A percentile compares a stretch with the other conserved stretches of the same genome.
These are phyloP conservation scores for Xylaria sp. DNA, from an alignment of 495 filamentous ascomycete genomes.

Conservation along the genomic window DNA sequence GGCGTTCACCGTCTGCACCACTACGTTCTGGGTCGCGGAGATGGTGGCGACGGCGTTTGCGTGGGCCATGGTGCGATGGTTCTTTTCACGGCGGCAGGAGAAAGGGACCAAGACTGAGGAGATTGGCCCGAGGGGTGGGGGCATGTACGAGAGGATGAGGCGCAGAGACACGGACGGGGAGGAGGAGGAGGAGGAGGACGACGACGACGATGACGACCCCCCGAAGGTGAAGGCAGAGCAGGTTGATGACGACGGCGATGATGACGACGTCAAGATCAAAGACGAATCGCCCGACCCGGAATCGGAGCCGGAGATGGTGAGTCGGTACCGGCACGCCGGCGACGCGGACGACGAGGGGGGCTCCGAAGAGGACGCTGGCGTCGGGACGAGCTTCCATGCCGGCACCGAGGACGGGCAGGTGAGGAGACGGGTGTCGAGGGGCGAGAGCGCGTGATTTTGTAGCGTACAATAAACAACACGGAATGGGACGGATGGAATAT, in stretches of 20 bases:
- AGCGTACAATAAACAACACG: not conserved
- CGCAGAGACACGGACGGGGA: no score
- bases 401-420: conserved; percentile 29
- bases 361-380: conserved; percentile 52
- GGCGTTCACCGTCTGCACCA: conserved; percentile 70
- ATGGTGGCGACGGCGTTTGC: conserved; percentile 64
- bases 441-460: conserved; percentile 26
- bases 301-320: conserved; percentile 33
- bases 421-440: conserved; percentile 34
- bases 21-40: conserved; percentile 75
- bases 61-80: conserved; percentile 61
- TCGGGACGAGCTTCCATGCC: conserved; percentile 56
- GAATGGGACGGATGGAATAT: not conserved
- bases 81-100: conserved; percentile 13
- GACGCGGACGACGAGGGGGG: conserved; percentile 50
- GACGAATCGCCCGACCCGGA: conserved; percentile 10
- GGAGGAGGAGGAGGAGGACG: not conserved
- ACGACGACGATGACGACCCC: conserved; percentile 36
- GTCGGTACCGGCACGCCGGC: conserved; percentile 25
- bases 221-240: conserved; percentile 32
- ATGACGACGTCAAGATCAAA: conserved; percentile 37
- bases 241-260: conserved; percentile 34
- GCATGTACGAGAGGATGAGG: conserved; percentile 20
- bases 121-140: not conserved
- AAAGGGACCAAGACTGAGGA: conserved; percentile 41